Conservation (phyloP, 1,139 yeast genomes). For the Pneumocystis canis region DNA sequence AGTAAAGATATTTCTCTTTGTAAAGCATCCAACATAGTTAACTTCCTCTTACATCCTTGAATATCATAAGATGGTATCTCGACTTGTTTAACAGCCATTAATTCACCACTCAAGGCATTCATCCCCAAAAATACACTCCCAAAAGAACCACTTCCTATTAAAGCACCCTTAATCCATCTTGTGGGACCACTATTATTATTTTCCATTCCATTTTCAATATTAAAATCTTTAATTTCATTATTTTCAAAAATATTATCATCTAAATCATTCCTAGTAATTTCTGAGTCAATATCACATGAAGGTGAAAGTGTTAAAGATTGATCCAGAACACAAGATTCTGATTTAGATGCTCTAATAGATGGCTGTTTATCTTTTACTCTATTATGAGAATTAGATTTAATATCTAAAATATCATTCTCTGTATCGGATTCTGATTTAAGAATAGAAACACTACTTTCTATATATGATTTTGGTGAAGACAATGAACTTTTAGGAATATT, state of each 20-base stretch:
- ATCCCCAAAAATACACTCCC: constrained; percentile 88
- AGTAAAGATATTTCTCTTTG: constrained; percentile 72
- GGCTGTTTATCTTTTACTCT: too few species aligned
- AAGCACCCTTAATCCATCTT: constrained; percentile 82
- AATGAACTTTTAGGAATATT: not conserved
- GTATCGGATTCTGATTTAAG: not conserved
- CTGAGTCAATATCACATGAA: not conserved
- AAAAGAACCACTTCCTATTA: constrained; percentile 89
- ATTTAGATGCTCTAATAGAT: not conserved
- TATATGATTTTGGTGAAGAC: not conserved
- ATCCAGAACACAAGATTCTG: not conserved
- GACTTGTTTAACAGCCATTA: constrained; percentile 95
- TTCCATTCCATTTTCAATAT: constrained; percentile 33
- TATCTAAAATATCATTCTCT: not conserved
- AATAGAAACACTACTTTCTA: not conserved
- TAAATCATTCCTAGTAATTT: too few species aligned
- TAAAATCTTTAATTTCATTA: constrained; percentile 19
- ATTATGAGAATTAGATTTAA: not conserved
- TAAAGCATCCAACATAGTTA: constrained; percentile 63
- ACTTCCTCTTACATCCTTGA: constrained; percentile 29
- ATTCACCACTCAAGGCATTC: constrained; percentile 82
- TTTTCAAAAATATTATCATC: constrained; percentile 2
- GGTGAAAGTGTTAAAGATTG: not conserved
- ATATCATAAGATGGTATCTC: constrained; percentile 36
- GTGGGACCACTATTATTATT: constrained; percentile 44